Conservation (phyloP, 2,329 filamentous ascomycete genomes). For the Monosporascus cannonballus region DNA sequence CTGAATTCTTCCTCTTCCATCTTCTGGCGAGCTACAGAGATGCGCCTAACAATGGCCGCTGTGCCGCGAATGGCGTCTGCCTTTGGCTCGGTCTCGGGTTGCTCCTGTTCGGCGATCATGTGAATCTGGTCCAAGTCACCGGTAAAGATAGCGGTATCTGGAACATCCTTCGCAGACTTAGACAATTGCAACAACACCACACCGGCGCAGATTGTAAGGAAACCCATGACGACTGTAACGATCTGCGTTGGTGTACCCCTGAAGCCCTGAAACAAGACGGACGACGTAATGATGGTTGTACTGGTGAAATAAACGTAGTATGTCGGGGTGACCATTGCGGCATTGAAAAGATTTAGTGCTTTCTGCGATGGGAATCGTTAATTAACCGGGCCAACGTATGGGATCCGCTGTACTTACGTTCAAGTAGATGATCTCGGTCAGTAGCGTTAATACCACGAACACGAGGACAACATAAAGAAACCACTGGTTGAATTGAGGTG, state of each 20-base stretch:
- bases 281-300: conserved; percentile 88
- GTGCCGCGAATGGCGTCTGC: conserved; percentile 92
- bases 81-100: conserved; percentile 93
- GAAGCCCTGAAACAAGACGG: conserved; percentile 89
- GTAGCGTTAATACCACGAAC: conserved; percentile 80
- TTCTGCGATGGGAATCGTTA: conserved; percentile 58
- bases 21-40: conserved; percentile 69
- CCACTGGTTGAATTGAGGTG: conserved; percentile 93
- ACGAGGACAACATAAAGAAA: conserved; percentile 88
- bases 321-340: conserved; percentile 91
- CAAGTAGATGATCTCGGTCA: conserved; percentile 91
- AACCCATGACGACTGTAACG: conserved; percentile 84
- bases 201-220: conserved; percentile 87
- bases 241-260: conserved; percentile 79
- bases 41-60: conserved; percentile 76
- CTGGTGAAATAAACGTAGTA: conserved; percentile 99
- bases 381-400: neutral
- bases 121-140: conserved; percentile 93
- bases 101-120: conserved; percentile 89
- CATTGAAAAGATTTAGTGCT: conserved; percentile 96
- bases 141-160: conserved; percentile 84
- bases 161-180: conserved; percentile 95
- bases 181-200: conserved; percentile 93
- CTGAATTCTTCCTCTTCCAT: conserved; percentile 76
- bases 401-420: conserved; percentile 60